Evolutionary conservation across 2,329 filamentous ascomycete species (phyloP).

Genomic region (Botrytis byssoidea): DNA sequence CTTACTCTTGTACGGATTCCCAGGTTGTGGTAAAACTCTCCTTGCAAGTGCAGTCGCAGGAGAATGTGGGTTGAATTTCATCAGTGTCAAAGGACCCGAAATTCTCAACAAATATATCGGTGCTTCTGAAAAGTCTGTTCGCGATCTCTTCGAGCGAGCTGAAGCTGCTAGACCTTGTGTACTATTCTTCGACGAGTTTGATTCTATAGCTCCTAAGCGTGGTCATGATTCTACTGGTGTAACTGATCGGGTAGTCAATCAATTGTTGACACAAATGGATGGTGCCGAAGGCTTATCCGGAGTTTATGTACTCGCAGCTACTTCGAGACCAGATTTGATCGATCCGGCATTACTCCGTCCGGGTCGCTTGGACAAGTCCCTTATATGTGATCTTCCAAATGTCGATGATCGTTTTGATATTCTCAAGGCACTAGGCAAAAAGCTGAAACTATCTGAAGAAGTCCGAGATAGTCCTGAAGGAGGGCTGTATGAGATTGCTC

Average conservation of each 20-base stretch:
- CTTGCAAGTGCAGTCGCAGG: conserved; percentile 95
- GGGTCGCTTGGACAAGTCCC: conserved; percentile 86
- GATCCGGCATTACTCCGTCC: conserved; percentile 90
- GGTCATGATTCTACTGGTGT: conserved; percentile 97
- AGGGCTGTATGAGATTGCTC: conserved; percentile 62
- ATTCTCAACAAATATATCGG: conserved; percentile 99
- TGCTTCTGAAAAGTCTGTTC: conserved; percentile 91
- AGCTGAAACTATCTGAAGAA: conserved; percentile 70
- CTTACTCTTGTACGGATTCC: conserved; percentile 88
- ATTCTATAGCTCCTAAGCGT: conserved; percentile 94
- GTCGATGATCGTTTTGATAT: conserved; percentile 84
- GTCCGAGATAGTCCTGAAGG: conserved; percentile 43
- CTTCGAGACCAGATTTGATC: conserved; percentile 88
- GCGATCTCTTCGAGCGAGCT: conserved; percentile 91
- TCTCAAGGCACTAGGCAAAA: conserved; percentile 75
- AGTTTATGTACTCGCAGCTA: conserved; percentile 95
- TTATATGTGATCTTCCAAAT: conserved; percentile 86
- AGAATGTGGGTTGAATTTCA: conserved; percentile 97
- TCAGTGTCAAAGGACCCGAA: conserved; percentile 95
- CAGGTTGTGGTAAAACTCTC: conserved; percentile 94
- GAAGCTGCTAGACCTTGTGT: conserved; percentile 89
- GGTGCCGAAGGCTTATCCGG: conserved; percentile 92
- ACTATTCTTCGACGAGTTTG: conserved; percentile 98
- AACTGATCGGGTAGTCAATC: conserved; percentile 97
- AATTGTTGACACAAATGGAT: conserved; percentile 98